Base-by-base conservation (phyloP, 1,284 basidiomycete species). In the Hemileia vastatrix region DNA sequence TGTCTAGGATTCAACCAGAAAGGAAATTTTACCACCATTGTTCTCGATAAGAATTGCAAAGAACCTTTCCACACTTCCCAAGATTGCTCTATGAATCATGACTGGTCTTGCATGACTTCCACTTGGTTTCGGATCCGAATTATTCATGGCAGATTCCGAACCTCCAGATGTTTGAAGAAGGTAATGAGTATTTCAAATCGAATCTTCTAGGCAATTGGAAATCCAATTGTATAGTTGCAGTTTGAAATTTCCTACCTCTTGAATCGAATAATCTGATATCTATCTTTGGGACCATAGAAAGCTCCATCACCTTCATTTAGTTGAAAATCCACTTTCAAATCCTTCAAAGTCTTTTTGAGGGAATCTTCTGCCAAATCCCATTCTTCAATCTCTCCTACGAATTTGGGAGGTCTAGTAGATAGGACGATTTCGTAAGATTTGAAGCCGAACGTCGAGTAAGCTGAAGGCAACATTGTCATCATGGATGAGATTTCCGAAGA, bases 61-160 rank as follows among this genome's bases (percentile, higher is more conserved):
- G 64, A 75, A 75, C 8, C 73, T 64, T 58, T 75, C 73, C 1
- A 74, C 70, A 44, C 70, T 71, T 19, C 73, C 73, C 3, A 75
- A 67, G 45, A 75, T 74, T 9, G 73, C 73, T 8, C 73, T 69
- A 63, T 75, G 73, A 54, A 75, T 74, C 72, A 75, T 72, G 2
- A 75, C 73, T 0, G 72, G 72, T 8, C 64, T 54, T 27, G 55
- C 58, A 44, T 59, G 47, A 3, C 49, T 40, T 36, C 55, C 59
- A 43, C 45, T 36, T 2, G 55, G 40, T 9, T 65, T 15, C 2
- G 49, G 36, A 40, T 15, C 9, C 36, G 15, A 27, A 43, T 33
- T 36, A 13, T 23, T 19, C 21, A 23, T 45, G 15, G 43, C 23
- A 18, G 65, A 43, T 15, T 51, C n/a, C 4, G 40, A 48, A 6